Evolutionary conservation across 1,284 basidiomycete species (phyloP).

Genomic region (Trametes hirsuta): DNA sequence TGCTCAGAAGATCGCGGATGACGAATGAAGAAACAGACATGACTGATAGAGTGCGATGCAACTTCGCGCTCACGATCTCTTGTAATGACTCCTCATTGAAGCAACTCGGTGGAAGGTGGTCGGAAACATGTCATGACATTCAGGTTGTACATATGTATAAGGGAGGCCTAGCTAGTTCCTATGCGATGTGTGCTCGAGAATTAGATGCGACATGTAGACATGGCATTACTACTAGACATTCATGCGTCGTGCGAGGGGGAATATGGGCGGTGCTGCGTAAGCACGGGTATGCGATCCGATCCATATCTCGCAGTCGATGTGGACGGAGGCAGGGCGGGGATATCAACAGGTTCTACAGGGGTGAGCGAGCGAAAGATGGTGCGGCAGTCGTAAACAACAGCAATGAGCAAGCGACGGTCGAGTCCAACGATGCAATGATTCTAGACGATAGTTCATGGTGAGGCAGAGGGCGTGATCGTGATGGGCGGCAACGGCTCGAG

Average conservation of each 20-base stretch:
- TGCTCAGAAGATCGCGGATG: slow-evolving; percentile 63
- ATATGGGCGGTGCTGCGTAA: slow-evolving; percentile 13
- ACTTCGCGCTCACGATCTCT: background rate
- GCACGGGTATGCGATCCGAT: slow-evolving; percentile 23
- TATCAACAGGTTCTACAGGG: slow-evolving; percentile 17
- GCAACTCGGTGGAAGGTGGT: slow-evolving; percentile 1
- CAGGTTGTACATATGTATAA: slow-evolving; percentile 26
- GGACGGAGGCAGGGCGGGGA: background rate
- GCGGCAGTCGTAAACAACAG: slow-evolving; percentile 15
- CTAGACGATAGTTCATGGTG: slow-evolving; percentile 30
- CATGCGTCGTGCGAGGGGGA: background rate
- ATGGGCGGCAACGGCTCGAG: slow-evolving; percentile 40
- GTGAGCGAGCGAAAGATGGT: slow-evolving; percentile 7
- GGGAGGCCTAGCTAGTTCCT: slow-evolving; percentile 25
- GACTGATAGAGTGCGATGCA: background rate
- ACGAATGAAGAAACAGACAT: slow-evolving; percentile 26
- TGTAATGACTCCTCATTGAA: background rate
- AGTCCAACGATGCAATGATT: too few relatives aligned
- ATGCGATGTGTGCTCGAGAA: slow-evolving; percentile 26
- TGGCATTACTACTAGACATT: slow-evolving; percentile 20
- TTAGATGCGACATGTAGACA: slow-evolving; percentile 27
- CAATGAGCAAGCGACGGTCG: background rate
- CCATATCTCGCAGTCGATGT: slow-evolving; percentile 9
- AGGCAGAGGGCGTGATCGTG: slow-evolving; percentile 40
- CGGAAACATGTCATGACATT: slow-evolving; percentile 15